Conservation (phyloP, 2,329 filamentous ascomycete species). For the Fusarium sp. region DNA sequence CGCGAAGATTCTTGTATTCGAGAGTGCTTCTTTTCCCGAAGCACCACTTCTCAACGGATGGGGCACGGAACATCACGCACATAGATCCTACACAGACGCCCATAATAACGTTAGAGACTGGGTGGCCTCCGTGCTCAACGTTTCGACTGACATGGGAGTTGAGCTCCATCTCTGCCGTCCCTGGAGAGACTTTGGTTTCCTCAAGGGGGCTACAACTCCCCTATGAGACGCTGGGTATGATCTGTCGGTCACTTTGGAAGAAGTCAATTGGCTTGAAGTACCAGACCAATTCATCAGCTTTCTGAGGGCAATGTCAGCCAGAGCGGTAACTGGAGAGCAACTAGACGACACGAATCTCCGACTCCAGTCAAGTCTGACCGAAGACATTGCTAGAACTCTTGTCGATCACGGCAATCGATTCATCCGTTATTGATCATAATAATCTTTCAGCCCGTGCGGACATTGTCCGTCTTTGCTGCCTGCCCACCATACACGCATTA, state of each 20-base stretch:
- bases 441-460: accelerated
- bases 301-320: not conserved
- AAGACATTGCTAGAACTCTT: not conserved
- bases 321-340: not conserved
- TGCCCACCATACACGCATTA: not conserved
- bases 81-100: not conserved
- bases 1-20: not conserved
- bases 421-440: not conserved
- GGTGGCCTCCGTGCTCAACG: not conserved
- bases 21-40: not conserved
- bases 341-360: not conserved
- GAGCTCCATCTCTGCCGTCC: not conserved
- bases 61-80: not conserved
- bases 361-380: not conserved
- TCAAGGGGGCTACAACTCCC: not conserved
- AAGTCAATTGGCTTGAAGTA: not conserved
- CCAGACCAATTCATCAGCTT: not conserved
- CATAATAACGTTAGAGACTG: not conserved
- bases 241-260: not conserved
- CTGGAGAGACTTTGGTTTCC: not conserved
- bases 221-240: not conserved
- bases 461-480: not conserved
- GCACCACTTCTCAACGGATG: not conserved
- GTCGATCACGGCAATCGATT: not conserved
- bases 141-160: not conserved